Evolutionary conservation across 139 green algal genomes (phyloP), one percentile per base, ranked within the genome.

Genomic region (Diplosphaera chodatii): DNA sequence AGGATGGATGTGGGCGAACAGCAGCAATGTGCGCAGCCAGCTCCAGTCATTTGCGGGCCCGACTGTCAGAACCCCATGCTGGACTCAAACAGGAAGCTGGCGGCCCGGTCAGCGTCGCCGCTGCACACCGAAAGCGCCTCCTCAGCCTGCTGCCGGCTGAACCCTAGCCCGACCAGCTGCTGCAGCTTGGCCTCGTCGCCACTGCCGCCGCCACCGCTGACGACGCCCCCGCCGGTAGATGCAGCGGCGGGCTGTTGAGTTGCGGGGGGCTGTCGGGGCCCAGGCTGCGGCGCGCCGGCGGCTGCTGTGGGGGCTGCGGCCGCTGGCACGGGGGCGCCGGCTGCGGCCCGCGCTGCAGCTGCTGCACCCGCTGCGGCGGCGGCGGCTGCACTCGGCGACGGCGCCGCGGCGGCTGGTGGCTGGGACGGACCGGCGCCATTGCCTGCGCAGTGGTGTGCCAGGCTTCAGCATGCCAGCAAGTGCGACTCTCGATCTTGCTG

Each of bases 101-200:
- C 90, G 0, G 91, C 91, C 21, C 80, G 59, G n/a, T 96, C 91
- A 32, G 85, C 85, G 48, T 93, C 83, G 3, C 89, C 89, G 32
- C 66, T 70, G 15, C 80, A 72, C n/a, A 73, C 76, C 30, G 78
- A 32, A 72, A 96, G 82, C n/a, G 88, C 90, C 68, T 78, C 55
- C 21, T 83, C 25, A 6, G 75, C 80, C 67, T 88, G 70, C 27
- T 83, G 78, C 16, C 73, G 40, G 8, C 74, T 34, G 66, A 91
- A 90, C 1, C 90, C 90, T 23, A 96, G 78, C 1, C 55, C 80
- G 76, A 84, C 77, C 65, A 96, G 78, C 69, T 77, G 67, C 22
- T 69, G 30, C 59, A 94, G 64, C 56, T 84, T 88, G 1, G 69
- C 80, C 63, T 87, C 84, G n/a, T n/a, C n/a, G n/a, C n/a, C n/a